These are phyloP conservation scores for Pichia sp. DNA, from an alignment of 1,139 yeast species.

Conservation along the genomic window DNA sequence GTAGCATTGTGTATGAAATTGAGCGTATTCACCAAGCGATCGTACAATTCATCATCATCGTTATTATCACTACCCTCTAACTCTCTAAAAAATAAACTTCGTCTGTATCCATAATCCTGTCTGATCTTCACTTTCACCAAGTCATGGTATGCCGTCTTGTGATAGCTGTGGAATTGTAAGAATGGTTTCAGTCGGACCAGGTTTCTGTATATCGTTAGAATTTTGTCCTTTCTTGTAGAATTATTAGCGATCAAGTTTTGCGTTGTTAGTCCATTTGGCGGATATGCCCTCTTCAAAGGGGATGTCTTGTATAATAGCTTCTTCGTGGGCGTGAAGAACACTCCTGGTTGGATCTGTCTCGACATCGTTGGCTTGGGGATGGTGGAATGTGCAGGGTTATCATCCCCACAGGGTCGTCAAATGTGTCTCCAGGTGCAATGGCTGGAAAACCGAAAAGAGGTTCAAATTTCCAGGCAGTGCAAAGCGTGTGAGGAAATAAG, in stretches of 20 bases:
- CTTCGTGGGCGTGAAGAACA: constrained; percentile 4
- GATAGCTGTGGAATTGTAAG: constrained; percentile 17
- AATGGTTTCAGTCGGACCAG: constrained; percentile 19
- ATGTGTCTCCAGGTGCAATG: too few relatives aligned
- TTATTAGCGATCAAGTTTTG: constrained; percentile 11
- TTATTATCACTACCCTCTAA: too few relatives aligned
- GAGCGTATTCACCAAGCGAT: constrained; percentile 24
- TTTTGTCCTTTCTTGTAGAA: constrained; percentile 7
- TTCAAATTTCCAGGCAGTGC: not conserved
- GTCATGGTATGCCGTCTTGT: constrained; percentile 8
- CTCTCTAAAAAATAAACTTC: constrained; percentile 15
- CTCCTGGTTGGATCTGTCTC: constrained; percentile 8
- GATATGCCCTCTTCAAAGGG: constrained; percentile 22
- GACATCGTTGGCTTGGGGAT: too few relatives aligned
- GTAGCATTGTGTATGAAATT: constrained; percentile 29
- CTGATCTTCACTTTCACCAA: constrained; percentile 21
- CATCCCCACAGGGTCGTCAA: too few relatives aligned
- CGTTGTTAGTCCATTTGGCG: constrained; percentile 22
- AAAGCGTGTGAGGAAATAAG: not conserved
- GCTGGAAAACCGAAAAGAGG: not conserved
- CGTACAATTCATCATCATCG: constrained; percentile 15
- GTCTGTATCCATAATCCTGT: constrained; percentile 25
- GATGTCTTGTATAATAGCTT: constrained; percentile 17
- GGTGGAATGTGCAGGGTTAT: not conserved
- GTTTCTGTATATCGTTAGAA: constrained; percentile 24